These are phyloP conservation scores for Barbatosphaeria neglecta DNA, from an alignment of 495 filamentous ascomycete genomes.

Conservation along the genomic window DNA sequence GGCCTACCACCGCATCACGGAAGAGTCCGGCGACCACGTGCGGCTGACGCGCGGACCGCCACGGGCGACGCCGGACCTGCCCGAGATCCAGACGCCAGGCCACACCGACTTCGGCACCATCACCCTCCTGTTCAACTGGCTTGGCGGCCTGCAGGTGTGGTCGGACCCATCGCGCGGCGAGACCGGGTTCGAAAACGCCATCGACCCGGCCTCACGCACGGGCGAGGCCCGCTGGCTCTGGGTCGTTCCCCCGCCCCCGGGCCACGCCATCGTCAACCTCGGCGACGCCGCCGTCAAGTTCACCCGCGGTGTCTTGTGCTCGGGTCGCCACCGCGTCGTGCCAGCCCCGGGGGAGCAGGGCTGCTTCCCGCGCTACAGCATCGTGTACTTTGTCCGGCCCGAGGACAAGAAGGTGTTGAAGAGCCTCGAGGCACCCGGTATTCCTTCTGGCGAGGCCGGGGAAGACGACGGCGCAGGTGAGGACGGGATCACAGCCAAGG, in stretches of 20 bases:
- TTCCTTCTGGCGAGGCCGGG: background rate
- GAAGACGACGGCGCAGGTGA: background rate
- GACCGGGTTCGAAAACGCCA: background rate
- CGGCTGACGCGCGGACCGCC: slow-evolving; percentile 32
- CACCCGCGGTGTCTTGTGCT: slow-evolving; percentile 46
- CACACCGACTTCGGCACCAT: slow-evolving; percentile 32
- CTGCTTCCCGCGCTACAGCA: slow-evolving; percentile 38
- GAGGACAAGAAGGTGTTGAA: slow-evolving; percentile 44
- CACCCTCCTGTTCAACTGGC: slow-evolving; percentile 49
- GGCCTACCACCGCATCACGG: slow-evolving; percentile 37
- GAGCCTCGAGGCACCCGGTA: slow-evolving; percentile 13
- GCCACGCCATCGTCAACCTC: slow-evolving; percentile 51
- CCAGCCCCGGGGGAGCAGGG: slow-evolving; percentile 44
- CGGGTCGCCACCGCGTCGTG: slow-evolving; percentile 53
- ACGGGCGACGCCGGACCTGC: slow-evolving; percentile 9
- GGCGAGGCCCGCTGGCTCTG: slow-evolving; percentile 42
- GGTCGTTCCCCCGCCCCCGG: slow-evolving; percentile 41
- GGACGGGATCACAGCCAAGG: background rate
- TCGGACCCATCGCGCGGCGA: slow-evolving; percentile 22
- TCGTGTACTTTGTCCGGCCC: slow-evolving; percentile 52
- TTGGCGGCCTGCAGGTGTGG: slow-evolving; percentile 48
- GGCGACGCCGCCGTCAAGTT: slow-evolving; percentile 57
- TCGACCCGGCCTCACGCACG: slow-evolving; percentile 8
- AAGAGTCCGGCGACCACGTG: slow-evolving; percentile 45
- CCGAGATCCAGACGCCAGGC: slow-evolving; percentile 20